These are phyloP conservation scores for Beauveria pseudobassiana DNA, from an alignment of 2,329 filamentous ascomycete genomes.

Conservation along the genomic window DNA sequence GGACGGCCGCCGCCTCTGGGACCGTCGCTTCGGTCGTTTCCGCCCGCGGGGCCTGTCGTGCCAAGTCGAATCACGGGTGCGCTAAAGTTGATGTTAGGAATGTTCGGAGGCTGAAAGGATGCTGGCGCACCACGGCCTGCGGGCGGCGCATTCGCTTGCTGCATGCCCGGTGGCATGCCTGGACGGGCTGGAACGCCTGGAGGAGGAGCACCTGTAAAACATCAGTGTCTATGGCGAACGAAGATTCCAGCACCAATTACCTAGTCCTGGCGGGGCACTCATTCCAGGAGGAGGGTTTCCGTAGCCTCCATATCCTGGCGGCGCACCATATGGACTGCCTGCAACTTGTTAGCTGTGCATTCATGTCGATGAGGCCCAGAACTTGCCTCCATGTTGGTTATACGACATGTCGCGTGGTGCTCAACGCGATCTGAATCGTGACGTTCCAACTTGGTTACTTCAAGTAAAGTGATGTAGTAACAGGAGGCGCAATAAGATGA, in stretches of 20 bases:
- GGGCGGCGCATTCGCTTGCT: constrained; percentile 65
- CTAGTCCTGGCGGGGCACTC: constrained; percentile 74
- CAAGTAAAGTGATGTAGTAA: not conserved
- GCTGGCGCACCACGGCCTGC: constrained; percentile 75
- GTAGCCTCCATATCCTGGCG: constrained; percentile 66
- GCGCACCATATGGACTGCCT: constrained; percentile 60
- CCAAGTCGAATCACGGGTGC: constrained; percentile 93
- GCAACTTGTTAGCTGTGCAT: not conserved
- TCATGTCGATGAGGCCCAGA: not conserved
- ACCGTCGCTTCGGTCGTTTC: constrained; percentile 36
- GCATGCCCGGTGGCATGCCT: constrained; percentile 73
- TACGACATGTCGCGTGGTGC: constrained; percentile 37
- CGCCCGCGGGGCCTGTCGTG: constrained; percentile 51
- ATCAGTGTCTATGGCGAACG: constrained; percentile 8
- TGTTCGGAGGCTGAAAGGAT: constrained; percentile 80
- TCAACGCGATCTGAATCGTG: not conserved
- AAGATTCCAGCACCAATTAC: constrained; percentile 40
- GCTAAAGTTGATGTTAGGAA: constrained; percentile 97
- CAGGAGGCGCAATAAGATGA: not conserved
- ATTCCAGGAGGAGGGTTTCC: constrained; percentile 41
- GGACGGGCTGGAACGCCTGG: constrained; percentile 76
- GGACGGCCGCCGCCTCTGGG: constrained; percentile 31
- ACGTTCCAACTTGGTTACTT: not conserved
- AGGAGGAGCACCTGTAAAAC: constrained; percentile 51
- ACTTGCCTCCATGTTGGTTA: constrained; percentile 52